Evolutionary conservation across 225 moss, liverwort and hornwort species (phyloP).

Genomic region (Neckera pumila): DNA sequence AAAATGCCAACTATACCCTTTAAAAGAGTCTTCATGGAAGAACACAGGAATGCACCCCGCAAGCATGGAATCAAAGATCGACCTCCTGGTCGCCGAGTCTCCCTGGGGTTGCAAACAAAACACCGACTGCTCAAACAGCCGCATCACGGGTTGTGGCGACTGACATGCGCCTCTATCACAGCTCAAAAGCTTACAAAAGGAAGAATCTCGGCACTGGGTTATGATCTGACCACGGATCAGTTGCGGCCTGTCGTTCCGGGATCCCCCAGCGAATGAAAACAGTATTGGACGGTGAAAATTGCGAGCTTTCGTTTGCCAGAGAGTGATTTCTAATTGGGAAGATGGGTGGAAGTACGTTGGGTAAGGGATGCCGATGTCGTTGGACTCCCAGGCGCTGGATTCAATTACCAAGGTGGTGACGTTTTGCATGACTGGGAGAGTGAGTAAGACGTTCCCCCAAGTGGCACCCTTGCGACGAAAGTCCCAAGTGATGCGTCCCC

Average conservation of each 20-base stretch:
- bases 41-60: slow-evolving; percentile 51
- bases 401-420: slow-evolving; percentile 37
- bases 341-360: slow-evolving; percentile 48
- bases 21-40: slow-evolving; percentile 28
- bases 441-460: slow-evolving; percentile 37
- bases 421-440: slow-evolving; percentile 29
- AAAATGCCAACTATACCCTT: slow-evolving; percentile 37
- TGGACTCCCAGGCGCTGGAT: slow-evolving; percentile 11
- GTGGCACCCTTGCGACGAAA: slow-evolving; percentile 8
- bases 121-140: slow-evolving; percentile 24
- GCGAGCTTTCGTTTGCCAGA: slow-evolving; percentile 23
- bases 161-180: slow-evolving; percentile 32
- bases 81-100: slow-evolving; percentile 32
- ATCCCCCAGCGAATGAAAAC: slow-evolving; percentile 40
- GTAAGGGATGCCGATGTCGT: slow-evolving; percentile 39
- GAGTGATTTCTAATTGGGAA: not conserved
- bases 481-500: slow-evolving; percentile 48
- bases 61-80: slow-evolving; percentile 48
- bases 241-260: not conserved
- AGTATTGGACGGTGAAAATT: slow-evolving; percentile 1
- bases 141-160: slow-evolving; percentile 34
- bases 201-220: slow-evolving; percentile 22
- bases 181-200: slow-evolving; percentile 10
- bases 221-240: slow-evolving; percentile 36
- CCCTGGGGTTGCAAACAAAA: slow-evolving; percentile 41